A percentile compares a stretch with the other conserved stretches of the same genome.
Evolutionary conservation across 2,329 filamentous ascomycete species (phyloP).

Genomic region (Colletotrichum costaricense): DNA sequence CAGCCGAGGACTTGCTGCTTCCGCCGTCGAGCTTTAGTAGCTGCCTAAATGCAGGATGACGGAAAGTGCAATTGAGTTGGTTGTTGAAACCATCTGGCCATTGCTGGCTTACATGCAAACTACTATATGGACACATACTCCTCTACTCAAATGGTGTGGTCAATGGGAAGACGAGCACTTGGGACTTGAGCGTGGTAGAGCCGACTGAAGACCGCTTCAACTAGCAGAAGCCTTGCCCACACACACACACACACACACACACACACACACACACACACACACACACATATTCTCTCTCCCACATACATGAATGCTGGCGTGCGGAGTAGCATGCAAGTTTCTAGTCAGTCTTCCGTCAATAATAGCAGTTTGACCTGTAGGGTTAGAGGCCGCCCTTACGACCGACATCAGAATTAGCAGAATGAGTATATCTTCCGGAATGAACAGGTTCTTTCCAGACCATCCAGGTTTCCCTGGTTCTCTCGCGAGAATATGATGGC

Average conservation of each 20-base stretch:
- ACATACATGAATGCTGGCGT: not conserved
- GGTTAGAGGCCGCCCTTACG: too few species aligned
- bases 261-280: too few species aligned
- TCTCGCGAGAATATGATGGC: not conserved
- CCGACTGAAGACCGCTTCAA: not conserved
- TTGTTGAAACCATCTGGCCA: not conserved
- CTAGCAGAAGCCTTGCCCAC: not conserved
- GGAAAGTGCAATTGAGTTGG: not conserved
- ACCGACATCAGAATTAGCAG: too few species aligned
- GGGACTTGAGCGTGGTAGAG: not conserved
- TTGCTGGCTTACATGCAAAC: not conserved
- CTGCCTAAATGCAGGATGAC: not conserved
- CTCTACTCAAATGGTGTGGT: not conserved
- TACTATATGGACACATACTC: not conserved
- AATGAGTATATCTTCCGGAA: too few species aligned
- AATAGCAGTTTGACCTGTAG: not conserved
- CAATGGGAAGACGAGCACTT: not conserved
- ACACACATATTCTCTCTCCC: too few species aligned
- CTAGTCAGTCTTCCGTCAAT: not conserved
- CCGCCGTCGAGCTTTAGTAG: not conserved
- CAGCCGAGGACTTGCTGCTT: not conserved
- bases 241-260: too few species aligned
- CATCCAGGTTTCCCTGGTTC: not conserved
- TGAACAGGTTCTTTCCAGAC: too few species aligned
- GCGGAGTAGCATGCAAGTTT: not conserved